Evolutionary conservation across 2,329 filamentous ascomycete genomes (phyloP), one percentile per base, ranked within the genome.

Genomic region (Zymoseptoria pseudotritici): DNA sequence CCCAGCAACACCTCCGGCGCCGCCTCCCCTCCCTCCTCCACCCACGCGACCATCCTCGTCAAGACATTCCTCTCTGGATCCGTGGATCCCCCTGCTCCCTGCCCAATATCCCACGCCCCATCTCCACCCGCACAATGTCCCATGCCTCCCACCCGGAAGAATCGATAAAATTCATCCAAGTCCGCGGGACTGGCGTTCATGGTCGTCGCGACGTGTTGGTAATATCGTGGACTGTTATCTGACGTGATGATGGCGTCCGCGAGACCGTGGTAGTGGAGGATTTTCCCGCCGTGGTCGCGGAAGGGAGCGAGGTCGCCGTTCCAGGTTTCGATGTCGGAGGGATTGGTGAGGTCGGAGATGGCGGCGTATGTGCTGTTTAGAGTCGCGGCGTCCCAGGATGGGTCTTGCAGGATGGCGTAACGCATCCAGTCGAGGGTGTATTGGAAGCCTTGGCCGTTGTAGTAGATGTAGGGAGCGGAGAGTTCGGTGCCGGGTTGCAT

Each of bases 91-190:
- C 58, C 63, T 3, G 62, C 54, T 55, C 67, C 64, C 71, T 77
- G 58, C 62, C 71, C 75, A 65, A 80, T 72, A 26, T 70, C 71
- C 63, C 75, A 73, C 1, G 77, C 72, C 11, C 77, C 74, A 21
- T 72, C 67, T 0, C 82, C 82, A 5, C 77, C 76, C 31, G 61
- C 52, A 64, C 81, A 83, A 67, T 83, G 82, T 2, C 66, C 71
- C 71, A 81, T 79, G 2, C 81, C 82, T 57, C 68, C 77, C 66
- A 78, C 78, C 17, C 74, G 73, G 71, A 83, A 83, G 68, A 76
- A 79, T 51, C 80, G 76, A 63, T 81, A 85, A 75, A 80, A 85
- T 20, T 80, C 78, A 36, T 75, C 69, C 4, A 84, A 71, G 2
- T 78, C 75, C 4, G 72, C 65, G 6, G 75, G 69, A 9, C 73